phyloP scores from a whole-genome alignment of 352 stramenopile species.

The Phytophthora constricta region DNA sequence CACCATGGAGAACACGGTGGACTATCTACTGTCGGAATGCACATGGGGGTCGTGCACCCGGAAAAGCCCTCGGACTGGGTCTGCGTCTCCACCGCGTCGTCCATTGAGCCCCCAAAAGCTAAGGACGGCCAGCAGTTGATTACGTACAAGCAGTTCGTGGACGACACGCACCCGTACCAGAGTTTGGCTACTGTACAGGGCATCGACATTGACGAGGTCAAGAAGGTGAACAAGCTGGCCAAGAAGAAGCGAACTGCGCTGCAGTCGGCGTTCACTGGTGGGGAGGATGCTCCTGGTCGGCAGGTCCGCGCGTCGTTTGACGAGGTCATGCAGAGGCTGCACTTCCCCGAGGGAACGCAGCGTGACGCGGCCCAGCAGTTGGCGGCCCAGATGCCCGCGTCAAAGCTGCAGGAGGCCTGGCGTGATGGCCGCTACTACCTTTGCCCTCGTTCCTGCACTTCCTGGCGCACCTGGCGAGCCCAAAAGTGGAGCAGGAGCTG shows the following conservation, averaged over 20 bases:
- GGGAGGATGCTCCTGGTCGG: constrained; percentile 46
- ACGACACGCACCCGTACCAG: constrained; percentile 73
- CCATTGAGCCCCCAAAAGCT: constrained; percentile 43
- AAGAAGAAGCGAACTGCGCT: constrained; percentile 84
- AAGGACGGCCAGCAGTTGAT: constrained; percentile 36
- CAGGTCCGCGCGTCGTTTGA: constrained; percentile 58
- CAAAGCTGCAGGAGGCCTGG: constrained; percentile 72
- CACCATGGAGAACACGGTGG: constrained; percentile 90
- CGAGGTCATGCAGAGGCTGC: constrained; percentile 77
- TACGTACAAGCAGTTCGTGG: constrained; percentile 89
- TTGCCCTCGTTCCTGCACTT: constrained; percentile 84
- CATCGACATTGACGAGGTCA: constrained; percentile 58
- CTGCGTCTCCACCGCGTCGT: constrained; percentile 66
- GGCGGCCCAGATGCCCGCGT: constrained; percentile 50
- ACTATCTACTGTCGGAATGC: constrained; percentile 87
- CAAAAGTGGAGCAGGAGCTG: constrained; percentile 27
- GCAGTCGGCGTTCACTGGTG: constrained; percentile 78
- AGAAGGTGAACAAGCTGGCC: constrained; percentile 74
- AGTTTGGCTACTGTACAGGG: constrained; percentile 39
- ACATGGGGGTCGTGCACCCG: constrained; percentile 66
- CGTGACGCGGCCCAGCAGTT: constrained; percentile 59
- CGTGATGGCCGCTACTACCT: constrained; percentile 81
- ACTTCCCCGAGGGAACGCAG: constrained; percentile 59
- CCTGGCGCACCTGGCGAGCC: constrained; percentile 54
- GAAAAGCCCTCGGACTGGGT: constrained; percentile 47